These are phyloP conservation scores for Raddia guianensis DNA, from an alignment of 176 grass and related monocot genomes.

Conservation along the genomic window DNA sequence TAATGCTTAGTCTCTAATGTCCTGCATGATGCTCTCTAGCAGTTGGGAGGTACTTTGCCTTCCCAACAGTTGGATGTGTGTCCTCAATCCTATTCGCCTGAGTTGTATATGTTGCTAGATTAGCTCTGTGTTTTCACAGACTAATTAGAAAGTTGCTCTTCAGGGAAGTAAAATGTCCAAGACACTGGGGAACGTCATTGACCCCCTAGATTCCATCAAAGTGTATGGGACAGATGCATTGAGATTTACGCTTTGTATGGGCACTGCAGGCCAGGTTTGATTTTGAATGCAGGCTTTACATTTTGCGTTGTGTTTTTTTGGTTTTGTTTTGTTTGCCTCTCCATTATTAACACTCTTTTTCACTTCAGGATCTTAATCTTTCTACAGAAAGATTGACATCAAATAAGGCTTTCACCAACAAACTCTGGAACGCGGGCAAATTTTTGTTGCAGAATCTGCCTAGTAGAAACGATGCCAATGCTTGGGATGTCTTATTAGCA, in stretches of 20 bases:
- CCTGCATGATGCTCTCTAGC: slow-evolving; percentile 16
- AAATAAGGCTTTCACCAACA: slow-evolving; percentile 99
- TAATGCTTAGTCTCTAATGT: slow-evolving; percentile 22
- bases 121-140: slow-evolving; percentile 24
- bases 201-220: slow-evolving; percentile 94
- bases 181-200: slow-evolving; percentile 95
- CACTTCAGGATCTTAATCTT: slow-evolving; percentile 92
- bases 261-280: slow-evolving; percentile 90
- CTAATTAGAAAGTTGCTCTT: slow-evolving; percentile 35
- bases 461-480: slow-evolving; percentile 72
- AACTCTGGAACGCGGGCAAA: slow-evolving; percentile 98
- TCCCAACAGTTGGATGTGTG: slow-evolving; percentile 23
- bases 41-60: not conserved
- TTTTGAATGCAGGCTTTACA: slow-evolving; percentile 23
- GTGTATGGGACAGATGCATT: slow-evolving; percentile 97
- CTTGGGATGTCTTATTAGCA: slow-evolving; percentile 81
- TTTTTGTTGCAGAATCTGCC: slow-evolving; percentile 97
- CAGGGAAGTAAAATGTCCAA: slow-evolving; percentile 99
- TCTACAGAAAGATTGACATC: slow-evolving; percentile 89
- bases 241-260: slow-evolving; percentile 94
- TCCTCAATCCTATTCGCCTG: slow-evolving; percentile 10
- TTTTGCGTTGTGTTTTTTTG: slow-evolving; percentile 30
- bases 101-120: slow-evolving; percentile 13
- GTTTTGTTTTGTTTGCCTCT: slow-evolving; percentile 33
- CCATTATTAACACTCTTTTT: slow-evolving; percentile 42